Percentiles rank a stretch among this genome's conserved stretches.
These are phyloP conservation scores for Rhodotorula taiwanensis DNA, from an alignment of 768 basidiomycete species.

Conservation along the genomic window DNA sequence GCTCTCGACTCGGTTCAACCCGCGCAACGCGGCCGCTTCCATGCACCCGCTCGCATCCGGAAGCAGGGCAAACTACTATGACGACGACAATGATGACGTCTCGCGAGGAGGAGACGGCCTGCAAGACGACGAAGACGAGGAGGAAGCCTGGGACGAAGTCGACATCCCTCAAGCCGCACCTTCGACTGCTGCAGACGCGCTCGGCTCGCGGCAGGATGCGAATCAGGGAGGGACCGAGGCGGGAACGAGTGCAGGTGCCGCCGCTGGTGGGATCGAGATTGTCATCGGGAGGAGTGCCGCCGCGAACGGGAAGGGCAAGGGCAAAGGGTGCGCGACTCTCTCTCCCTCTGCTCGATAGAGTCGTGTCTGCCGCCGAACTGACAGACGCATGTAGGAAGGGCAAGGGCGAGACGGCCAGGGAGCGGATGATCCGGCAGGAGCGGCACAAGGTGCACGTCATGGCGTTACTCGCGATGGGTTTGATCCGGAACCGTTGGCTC, in stretches of 20 bases:
- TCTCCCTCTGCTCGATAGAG: too few species aligned
- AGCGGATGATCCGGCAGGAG: conserved; percentile 66
- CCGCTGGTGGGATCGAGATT: conserved; percentile 55
- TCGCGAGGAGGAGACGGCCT: not conserved
- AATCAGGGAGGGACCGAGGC: too few species aligned
- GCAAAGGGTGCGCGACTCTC: conserved; percentile 40
- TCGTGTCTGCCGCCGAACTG: not conserved
- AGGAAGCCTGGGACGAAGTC: conserved; percentile 38
- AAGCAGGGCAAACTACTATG: too few species aligned
- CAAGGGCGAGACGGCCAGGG: conserved; percentile 40
- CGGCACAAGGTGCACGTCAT: conserved; percentile 87
- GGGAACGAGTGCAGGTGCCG: not conserved
- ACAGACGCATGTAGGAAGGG: conserved; percentile 10
- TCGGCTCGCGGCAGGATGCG: not conserved
- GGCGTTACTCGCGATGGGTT: conserved; percentile 66
- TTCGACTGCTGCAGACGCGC: conserved; percentile 10
- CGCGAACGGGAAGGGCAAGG: conserved; percentile 39
- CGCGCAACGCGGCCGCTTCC: not conserved
- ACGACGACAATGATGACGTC: conserved; percentile 1
- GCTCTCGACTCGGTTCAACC: not conserved
- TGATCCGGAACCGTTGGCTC: conserved; percentile 70
- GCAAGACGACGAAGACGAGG: conserved; percentile 21
- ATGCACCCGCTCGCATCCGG: not conserved
- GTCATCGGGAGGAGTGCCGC: conserved; percentile 50
- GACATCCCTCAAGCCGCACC: conserved; percentile 20